Conservation (phyloP, 1,284 basidiomycete species). For the Albatrellus sp. region DNA sequence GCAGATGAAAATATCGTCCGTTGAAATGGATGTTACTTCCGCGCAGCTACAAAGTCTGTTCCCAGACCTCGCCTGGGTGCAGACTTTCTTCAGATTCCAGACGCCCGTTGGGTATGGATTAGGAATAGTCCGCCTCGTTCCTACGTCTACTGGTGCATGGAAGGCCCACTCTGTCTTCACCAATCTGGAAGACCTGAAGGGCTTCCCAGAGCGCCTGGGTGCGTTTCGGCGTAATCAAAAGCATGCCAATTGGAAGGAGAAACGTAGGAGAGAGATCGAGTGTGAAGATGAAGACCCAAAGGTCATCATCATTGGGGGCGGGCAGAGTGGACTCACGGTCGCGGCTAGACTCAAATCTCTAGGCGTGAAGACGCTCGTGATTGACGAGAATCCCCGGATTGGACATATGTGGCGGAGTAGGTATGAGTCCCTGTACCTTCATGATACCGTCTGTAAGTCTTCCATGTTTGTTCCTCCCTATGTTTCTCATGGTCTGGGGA, state of each 20-base stretch:
- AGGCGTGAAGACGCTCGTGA: slow-evolving; percentile 36
- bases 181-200: slow-evolving; percentile 43
- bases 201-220: slow-evolving; percentile 33
- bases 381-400: slow-evolving; percentile 40
- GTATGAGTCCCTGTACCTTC: slow-evolving; percentile 48
- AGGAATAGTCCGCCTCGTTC: slow-evolving; percentile 44
- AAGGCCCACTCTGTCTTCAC: slow-evolving; percentile 47
- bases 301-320: slow-evolving; percentile 50
- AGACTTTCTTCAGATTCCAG: slow-evolving; percentile 45
- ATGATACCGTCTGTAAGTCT: slow-evolving; percentile 52
- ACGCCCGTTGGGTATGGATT: slow-evolving; percentile 35
- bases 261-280: slow-evolving; percentile 26
- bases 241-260: slow-evolving; percentile 26
- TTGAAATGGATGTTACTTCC: slow-evolving; percentile 24
- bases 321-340: slow-evolving; percentile 50
- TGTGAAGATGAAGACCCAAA: slow-evolving; percentile 27
- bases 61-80: slow-evolving; percentile 47
- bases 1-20: slow-evolving; percentile 20
- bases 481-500: slow-evolving; percentile 1
- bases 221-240: slow-evolving; percentile 28
- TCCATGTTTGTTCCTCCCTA: background rate
- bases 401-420: slow-evolving; percentile 50
- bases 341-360: slow-evolving; percentile 47
- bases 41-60: slow-evolving; percentile 30
- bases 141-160: slow-evolving; percentile 35